Evolutionary conservation across 495 filamentous ascomycete genomes (phyloP).

Genomic region (Hyaloscypha bicolor): DNA sequence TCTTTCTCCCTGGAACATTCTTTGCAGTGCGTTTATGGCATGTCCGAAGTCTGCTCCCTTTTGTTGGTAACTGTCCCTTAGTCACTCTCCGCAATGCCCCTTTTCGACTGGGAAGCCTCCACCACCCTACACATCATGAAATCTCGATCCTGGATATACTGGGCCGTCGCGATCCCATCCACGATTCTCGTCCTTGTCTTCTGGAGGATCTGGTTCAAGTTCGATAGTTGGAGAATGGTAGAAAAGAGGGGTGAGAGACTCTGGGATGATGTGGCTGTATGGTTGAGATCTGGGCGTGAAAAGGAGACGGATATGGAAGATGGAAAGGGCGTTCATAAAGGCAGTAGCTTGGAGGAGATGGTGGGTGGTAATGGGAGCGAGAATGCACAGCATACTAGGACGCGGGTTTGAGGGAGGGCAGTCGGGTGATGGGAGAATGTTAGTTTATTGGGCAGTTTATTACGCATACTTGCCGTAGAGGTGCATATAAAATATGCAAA

Average conservation of each 20-base stretch:
- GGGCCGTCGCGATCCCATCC: neutral
- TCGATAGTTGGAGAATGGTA: neutral
- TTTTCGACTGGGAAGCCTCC: constrained; percentile 7
- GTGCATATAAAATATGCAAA: too few species aligned
- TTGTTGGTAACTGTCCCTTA: neutral
- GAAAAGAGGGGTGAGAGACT: neutral
- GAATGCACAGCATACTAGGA: too few species aligned
- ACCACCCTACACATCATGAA: neutral
- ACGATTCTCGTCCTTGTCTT: neutral
- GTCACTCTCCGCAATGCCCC: constrained; percentile 7
- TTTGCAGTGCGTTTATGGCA: neutral
- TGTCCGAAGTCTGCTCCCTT: neutral
- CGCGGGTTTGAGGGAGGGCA: too few species aligned
- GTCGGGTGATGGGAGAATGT: too few species aligned
- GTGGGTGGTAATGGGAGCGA: too few species aligned
- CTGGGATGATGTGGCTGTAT: neutral
- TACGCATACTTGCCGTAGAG: too few species aligned
- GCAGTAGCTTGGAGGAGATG: too few species aligned
- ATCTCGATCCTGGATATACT: constrained; percentile 5
- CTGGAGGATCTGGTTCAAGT: neutral
- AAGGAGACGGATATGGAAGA: too few species aligned
- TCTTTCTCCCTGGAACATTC: neutral
- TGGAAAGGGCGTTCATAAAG: too few species aligned
- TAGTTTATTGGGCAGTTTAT: too few species aligned
- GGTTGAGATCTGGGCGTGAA: neutral